Conservation (phyloP, 106 monocot genomes). For the Narthecium ossifragum region DNA sequence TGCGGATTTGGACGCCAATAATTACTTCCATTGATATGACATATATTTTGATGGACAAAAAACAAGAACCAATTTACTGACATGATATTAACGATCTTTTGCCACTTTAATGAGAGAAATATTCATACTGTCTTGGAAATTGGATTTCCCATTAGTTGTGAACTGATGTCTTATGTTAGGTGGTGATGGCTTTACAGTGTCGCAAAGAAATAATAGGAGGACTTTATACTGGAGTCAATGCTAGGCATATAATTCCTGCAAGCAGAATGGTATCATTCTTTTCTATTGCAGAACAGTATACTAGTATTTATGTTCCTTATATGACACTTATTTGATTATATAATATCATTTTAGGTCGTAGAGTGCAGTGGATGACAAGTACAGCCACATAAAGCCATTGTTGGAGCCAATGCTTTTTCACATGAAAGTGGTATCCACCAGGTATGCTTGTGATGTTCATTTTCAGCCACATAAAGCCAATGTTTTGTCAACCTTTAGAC, state of each 20-base stretch:
- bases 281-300: background rate
- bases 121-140: too few relatives aligned
- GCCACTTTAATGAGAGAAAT: too few relatives aligned
- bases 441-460: background rate
- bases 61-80: too few relatives aligned
- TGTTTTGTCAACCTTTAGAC: background rate
- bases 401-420: constrained; percentile 1
- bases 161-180: constrained; percentile 24
- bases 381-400: constrained; percentile 1
- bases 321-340: background rate
- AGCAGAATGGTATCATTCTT: constrained; percentile 71
- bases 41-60: too few relatives aligned
- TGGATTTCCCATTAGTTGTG: too few relatives aligned
- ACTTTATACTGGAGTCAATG: constrained; percentile 67
- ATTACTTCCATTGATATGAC: too few relatives aligned
- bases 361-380: constrained; percentile 70
- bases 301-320: constrained; percentile 2
- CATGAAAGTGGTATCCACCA: constrained; percentile 8
- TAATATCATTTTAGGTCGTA: constrained; percentile 40
- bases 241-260: constrained; percentile 59
- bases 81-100: too few relatives aligned
- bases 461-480: too few relatives aligned
- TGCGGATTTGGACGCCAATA: too few relatives aligned
- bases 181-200: constrained; percentile 67
- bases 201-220: constrained; percentile 51